These are phyloP conservation scores for Pulveroboletus ravenelii DNA, from an alignment of 768 basidiomycete species.

Conservation along the genomic window DNA sequence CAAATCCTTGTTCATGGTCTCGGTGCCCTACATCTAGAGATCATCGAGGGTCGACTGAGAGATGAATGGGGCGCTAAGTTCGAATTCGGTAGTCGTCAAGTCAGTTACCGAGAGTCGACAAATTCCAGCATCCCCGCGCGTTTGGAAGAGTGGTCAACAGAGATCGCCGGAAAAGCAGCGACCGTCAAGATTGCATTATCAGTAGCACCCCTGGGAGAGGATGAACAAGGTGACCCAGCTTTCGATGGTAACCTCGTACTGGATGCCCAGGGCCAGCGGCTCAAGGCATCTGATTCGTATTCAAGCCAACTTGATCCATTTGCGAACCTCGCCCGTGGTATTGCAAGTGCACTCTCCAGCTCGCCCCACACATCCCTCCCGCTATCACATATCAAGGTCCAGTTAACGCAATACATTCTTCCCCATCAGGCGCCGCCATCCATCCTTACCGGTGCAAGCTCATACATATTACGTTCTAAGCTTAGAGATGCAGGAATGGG, in stretches of 20 bases:
- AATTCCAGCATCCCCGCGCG: slow-evolving; percentile 23
- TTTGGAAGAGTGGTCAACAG: slow-evolving; percentile 55
- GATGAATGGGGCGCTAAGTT: slow-evolving; percentile 79
- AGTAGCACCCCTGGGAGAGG: slow-evolving; percentile 48
- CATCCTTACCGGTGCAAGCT: slow-evolving; percentile 59
- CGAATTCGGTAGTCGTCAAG: slow-evolving; percentile 71
- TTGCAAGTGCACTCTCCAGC: slow-evolving; percentile 66
- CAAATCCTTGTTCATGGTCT: slow-evolving; percentile 81
- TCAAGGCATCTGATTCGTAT: slow-evolving; percentile 49
- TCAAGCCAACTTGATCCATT: slow-evolving; percentile 40
- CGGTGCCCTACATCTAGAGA: slow-evolving; percentile 85
- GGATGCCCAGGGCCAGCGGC: slow-evolving; percentile 44
- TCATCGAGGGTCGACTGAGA: slow-evolving; percentile 72
- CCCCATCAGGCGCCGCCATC: slow-evolving; percentile 44
- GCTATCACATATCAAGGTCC: slow-evolving; percentile 58
- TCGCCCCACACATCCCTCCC: slow-evolving; percentile 77
- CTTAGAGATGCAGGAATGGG: slow-evolving; percentile 64
- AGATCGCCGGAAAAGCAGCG: slow-evolving; percentile 53
- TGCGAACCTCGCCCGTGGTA: slow-evolving; percentile 59
- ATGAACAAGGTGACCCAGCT: slow-evolving; percentile 57
- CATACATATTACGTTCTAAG: slow-evolving; percentile 57
- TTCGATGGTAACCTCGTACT: slow-evolving; percentile 81
- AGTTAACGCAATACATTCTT: slow-evolving; percentile 42
- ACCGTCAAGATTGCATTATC: slow-evolving; percentile 50
- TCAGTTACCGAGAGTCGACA: slow-evolving; percentile 71